Evolutionary conservation across 2,329 filamentous ascomycete species (phyloP), one percentile per base, ranked within the genome.

Genomic region (Coniella vitis): DNA sequence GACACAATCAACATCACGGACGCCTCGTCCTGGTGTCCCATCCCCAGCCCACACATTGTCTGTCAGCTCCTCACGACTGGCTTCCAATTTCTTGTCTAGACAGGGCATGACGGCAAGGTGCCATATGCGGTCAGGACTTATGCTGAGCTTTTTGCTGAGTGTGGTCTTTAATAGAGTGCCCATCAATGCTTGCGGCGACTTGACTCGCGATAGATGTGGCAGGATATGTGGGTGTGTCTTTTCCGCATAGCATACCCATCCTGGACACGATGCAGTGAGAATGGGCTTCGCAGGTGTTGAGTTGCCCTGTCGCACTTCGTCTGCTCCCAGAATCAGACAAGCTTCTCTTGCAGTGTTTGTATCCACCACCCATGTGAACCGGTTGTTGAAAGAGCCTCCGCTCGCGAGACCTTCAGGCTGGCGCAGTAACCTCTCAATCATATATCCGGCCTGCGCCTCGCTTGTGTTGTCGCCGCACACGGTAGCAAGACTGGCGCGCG

Each of bases 241-340:
- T 66, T 98, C 93, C 21, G 91, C 91, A 62, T 98, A 98, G 69
- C 93, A 98, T 48, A 98, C 91, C 90, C 94, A 98, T 7, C 93
- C 93, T 1, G 93, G 93, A 65, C 93, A 98, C 17, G 89, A 89
- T 3, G 90, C 90, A 8, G 90, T 89, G 38, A 98, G 75, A 25
- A 91, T 81, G 0, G 88, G 87, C 47, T 72, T 71, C 19, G 61
- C 55, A 4, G 64, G 54, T 20, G 51, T 22, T 42, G 45, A 38
- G 48, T 63, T 59, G 45, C 64, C 65, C 38, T 67, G 65, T 17
- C 81, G 68, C 8, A 86, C 82, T 63, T 93, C 87, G 34, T 88
- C 81, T 2, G 85, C 82, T 21, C 84, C 84, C 14, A 90, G 75
- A 7, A 91, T 85, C n/a, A 97, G 76, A 58, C 86, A 87, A 12